Evolutionary conservation across 1,284 basidiomycete genomes (phyloP).

Genomic region (Xerocomus nothofagi): DNA sequence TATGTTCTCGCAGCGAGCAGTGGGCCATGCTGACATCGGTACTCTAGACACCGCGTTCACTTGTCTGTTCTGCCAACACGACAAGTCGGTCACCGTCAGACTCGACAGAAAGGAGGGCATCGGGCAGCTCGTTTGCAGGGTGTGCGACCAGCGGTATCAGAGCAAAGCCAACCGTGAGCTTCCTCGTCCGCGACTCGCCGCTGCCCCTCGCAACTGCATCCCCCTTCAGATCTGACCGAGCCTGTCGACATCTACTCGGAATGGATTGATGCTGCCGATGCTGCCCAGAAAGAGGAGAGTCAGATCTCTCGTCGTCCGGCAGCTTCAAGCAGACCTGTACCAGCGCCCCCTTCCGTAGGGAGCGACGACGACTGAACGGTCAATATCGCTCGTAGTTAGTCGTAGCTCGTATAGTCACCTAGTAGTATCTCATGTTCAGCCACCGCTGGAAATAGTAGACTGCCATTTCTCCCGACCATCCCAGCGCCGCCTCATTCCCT

Average conservation of each 20-base stretch:
- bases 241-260: slow-evolving; percentile 90
- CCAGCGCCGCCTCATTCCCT: too few relatives aligned
- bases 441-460: slow-evolving; percentile 29
- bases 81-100: slow-evolving; percentile 84
- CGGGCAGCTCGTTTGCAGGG: slow-evolving; percentile 72
- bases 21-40: slow-evolving; percentile 6
- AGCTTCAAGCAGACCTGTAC: slow-evolving; percentile 54
- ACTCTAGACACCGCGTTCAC: slow-evolving; percentile 72
- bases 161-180: slow-evolving; percentile 81
- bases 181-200: slow-evolving; percentile 6
- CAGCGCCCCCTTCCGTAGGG: slow-evolving; percentile 37
- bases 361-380: slow-evolving; percentile 44
- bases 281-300: slow-evolving; percentile 69
- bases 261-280: slow-evolving; percentile 90
- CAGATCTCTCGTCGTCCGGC: slow-evolving; percentile 49
- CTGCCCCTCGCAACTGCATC: slow-evolving; percentile 18
- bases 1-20: slow-evolving; percentile 35
- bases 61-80: slow-evolving; percentile 90
- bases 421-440: slow-evolving; percentile 31
- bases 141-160: slow-evolving; percentile 81
- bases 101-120: slow-evolving; percentile 83
- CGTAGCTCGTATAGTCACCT: too few relatives aligned
- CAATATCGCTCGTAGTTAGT: too few relatives aligned
- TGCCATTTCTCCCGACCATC: too few relatives aligned
- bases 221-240: slow-evolving; percentile 68